A percentile compares a stretch with the other conserved stretches of the same genome.
These are phyloP conservation scores for Metarhizium rileyi DNA, from an alignment of 2,329 filamentous ascomycete genomes.

Conservation along the genomic window DNA sequence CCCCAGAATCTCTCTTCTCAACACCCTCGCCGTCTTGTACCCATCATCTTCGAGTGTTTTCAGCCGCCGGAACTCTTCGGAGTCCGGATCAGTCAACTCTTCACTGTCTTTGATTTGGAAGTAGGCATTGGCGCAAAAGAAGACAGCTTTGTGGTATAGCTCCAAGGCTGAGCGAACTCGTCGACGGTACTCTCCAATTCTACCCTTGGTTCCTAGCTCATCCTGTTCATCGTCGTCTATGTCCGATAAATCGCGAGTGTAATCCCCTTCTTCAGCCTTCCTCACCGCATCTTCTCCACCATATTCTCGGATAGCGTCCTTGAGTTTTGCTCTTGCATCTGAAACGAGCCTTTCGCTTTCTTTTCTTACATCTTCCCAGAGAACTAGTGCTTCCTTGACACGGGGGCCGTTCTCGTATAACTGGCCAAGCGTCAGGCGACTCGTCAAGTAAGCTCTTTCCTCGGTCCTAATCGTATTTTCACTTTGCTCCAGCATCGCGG, in stretches of 20 bases:
- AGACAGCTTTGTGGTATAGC: constrained; percentile 69
- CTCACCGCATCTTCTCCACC: constrained; percentile 2
- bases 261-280: constrained; percentile 4
- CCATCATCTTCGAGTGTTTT: constrained; percentile 61
- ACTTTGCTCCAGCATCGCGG: constrained; percentile 84
- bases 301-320: constrained; percentile 33
- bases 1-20: constrained; percentile 70
- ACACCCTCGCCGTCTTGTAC: constrained; percentile 68
- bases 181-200: constrained; percentile 49
- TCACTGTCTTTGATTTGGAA: constrained; percentile 73
- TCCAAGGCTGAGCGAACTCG: constrained; percentile 65
- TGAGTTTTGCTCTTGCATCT: constrained; percentile 55
- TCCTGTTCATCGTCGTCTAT: constrained; percentile 27
- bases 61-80: constrained; percentile 53
- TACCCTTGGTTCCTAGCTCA: constrained; percentile 23
- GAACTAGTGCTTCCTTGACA: constrained; percentile 54
- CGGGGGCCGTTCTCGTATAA: constrained; percentile 65
- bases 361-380: constrained; percentile 54
- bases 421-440: constrained; percentile 62
- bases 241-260: constrained; percentile 15
- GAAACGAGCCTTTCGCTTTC: constrained; percentile 44
- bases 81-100: constrained; percentile 53
- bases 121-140: constrained; percentile 75
- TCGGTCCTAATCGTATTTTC: constrained; percentile 57
- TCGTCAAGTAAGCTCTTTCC: constrained; percentile 55